Percentiles rank a stretch among this genome's conserved stretches.
Evolutionary conservation across 441 rosid genomes (phyloP).

Genomic region (Flueggea neowawraea): DNA sequence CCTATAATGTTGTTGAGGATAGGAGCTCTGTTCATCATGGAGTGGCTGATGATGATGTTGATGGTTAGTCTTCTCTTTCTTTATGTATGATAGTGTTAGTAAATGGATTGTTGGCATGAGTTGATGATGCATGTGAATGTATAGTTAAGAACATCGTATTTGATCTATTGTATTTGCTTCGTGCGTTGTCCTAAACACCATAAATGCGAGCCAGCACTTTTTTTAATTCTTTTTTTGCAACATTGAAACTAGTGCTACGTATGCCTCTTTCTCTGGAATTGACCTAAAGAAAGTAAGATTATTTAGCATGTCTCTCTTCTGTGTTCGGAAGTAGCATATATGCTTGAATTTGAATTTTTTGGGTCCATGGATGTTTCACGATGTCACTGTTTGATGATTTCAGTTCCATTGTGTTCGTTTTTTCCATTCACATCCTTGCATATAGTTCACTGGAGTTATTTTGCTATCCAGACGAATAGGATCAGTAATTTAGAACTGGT

Average conservation of each 20-base stretch:
- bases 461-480: background rate
- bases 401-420: background rate
- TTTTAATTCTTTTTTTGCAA: too few relatives aligned
- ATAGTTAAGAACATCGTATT: too few relatives aligned
- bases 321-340: background rate
- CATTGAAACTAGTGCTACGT: too few relatives aligned
- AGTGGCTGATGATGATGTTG: conserved; percentile 17
- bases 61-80: conserved; percentile 31
- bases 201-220: too few relatives aligned
- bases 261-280: too few relatives aligned
- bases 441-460: background rate
- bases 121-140: too few relatives aligned
- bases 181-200: too few relatives aligned
- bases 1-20: conserved; percentile 42
- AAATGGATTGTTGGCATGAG: too few relatives aligned
- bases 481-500: background rate
- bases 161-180: too few relatives aligned
- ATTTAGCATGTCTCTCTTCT: too few relatives aligned
- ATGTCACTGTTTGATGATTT: background rate
- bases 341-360: background rate
- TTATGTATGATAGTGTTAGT: too few relatives aligned
- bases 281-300: too few relatives aligned
- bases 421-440: background rate
- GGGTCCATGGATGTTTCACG: background rate
- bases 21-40: conserved; percentile 47